phyloP scores from a whole-genome alignment of 331 rosid genomes.

The Dryas integrifolia region DNA sequence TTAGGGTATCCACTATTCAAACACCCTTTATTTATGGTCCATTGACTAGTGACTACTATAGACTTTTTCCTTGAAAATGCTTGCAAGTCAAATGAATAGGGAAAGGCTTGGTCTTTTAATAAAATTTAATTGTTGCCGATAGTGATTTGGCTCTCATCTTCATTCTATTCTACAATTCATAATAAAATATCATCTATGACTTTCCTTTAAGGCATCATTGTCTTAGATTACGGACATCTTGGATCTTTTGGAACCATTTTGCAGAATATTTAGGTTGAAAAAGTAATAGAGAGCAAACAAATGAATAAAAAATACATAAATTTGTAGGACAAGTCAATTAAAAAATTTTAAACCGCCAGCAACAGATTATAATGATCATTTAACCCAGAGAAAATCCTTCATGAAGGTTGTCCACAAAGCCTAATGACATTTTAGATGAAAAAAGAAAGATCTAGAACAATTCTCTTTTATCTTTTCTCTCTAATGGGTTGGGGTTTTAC shows the following conservation, averaged over 20 bases:
- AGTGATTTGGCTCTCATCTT: slow-evolving; percentile 23
- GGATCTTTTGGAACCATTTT: slow-evolving; percentile 18
- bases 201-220: neutral
- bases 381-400: neutral
- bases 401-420: neutral
- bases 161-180: neutral
- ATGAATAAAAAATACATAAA: neutral
- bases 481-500: too few species aligned
- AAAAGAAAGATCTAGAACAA: too few species aligned
- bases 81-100: slow-evolving; percentile 45
- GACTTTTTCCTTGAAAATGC: slow-evolving; percentile 28
- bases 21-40: slow-evolving; percentile 29
- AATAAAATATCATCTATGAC: neutral
- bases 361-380: neutral
- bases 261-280: neutral
- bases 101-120: slow-evolving; percentile 12
- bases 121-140: slow-evolving; percentile 4
- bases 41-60: slow-evolving; percentile 20
- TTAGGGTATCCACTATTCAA: slow-evolving; percentile 16
- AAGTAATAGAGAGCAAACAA: neutral
- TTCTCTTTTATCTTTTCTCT: too few species aligned
- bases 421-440: too few species aligned
- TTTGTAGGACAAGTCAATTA: neutral
- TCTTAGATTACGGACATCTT: neutral
- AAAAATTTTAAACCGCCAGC: neutral